Base-by-base conservation (phyloP, 331 rosid genomes). In the Quercus phellos region DNA sequence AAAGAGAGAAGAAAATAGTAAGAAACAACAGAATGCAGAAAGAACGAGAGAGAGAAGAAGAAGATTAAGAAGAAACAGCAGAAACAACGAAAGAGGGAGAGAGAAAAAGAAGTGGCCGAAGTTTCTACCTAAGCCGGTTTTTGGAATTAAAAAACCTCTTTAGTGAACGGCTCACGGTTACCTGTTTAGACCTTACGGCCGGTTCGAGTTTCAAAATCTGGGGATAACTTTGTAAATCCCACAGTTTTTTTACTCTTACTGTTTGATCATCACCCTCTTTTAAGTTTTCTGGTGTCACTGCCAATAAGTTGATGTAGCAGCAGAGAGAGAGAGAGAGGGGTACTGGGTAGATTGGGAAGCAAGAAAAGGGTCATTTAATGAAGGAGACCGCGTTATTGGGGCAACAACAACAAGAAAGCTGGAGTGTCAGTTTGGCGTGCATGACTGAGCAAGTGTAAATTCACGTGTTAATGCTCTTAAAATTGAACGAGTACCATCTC, bases 361-460 rank as follows among this genome's bases (percentile, higher is more conserved):
- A 73, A 73, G 59, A 19, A 58, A 79, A 72, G 73, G 73, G 56
- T 75, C 82, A 82, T 84, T 85, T 68, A 83, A 82, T 84, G 84
- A 64, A 21, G 64, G 69, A 75, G 70, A 68, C 72, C 85, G 80
- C 51, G 76, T 35, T 68, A 70, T 73, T 68, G 73, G 78, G 68
- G 59, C 64, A 61, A 55, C 76, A 68, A 55, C 76, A 79, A 80
- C 68, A 78, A 82, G 80, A 84, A 88, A 87, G 88, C 84, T 79
- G 73, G 58, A 66, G 81, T 87, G 94, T 93, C 94, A 90, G 96
- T 88, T 84, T 90, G 85, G 96, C 92, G 90, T 93, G 94, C 94
- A 59, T 84, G 16, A 79, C 85, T 85, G 78, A 80, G 87, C 80
- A 85, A 88, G 88, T 29, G 58, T 30, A 46, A 56, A 70, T 75